Percentiles rank a stretch among this genome's conserved stretches.
Conservation (phyloP, 1,284 basidiomycete genomes). For the Pyrrhoderma lamaoense region DNA sequence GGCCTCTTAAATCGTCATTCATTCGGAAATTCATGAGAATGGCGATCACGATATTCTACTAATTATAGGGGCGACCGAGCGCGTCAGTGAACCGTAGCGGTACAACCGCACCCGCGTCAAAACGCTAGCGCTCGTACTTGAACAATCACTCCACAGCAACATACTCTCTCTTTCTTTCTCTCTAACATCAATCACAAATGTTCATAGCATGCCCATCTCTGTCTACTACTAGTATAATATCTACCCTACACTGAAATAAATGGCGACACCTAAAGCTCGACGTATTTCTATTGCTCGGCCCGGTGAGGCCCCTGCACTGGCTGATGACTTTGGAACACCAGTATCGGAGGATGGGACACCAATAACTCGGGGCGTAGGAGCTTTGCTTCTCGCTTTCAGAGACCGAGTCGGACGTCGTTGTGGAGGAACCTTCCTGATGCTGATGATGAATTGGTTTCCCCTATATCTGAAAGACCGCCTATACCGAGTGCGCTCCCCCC, state of each 20-base stretch:
- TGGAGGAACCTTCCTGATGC: slow-evolving; percentile 14
- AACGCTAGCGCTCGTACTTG: too few species aligned
- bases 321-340: slow-evolving; percentile 3
- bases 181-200: too few species aligned
- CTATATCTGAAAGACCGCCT: slow-evolving; percentile 44
- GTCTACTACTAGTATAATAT: background rate
- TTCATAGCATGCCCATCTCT: background rate
- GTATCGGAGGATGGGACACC: background rate
- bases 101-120: too few species aligned
- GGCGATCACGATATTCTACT: too few species aligned
- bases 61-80: too few species aligned
- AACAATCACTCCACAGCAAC: too few species aligned
- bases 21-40: too few species aligned
- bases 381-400: slow-evolving; percentile 4
- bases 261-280: slow-evolving; percentile 13
- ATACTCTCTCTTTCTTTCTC: too few species aligned
- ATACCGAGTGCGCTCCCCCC: slow-evolving; percentile 67
- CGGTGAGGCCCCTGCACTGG: slow-evolving; percentile 2
- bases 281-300: background rate
- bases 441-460: slow-evolving; percentile 25
- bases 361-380: background rate
- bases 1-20: too few species aligned
- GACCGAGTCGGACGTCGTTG: slow-evolving; percentile 9
- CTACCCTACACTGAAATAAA: too few species aligned
- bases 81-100: too few species aligned